phyloP scores from a whole-genome alignment of 1,284 basidiomycete species.

The Puccinia novopanici region DNA sequence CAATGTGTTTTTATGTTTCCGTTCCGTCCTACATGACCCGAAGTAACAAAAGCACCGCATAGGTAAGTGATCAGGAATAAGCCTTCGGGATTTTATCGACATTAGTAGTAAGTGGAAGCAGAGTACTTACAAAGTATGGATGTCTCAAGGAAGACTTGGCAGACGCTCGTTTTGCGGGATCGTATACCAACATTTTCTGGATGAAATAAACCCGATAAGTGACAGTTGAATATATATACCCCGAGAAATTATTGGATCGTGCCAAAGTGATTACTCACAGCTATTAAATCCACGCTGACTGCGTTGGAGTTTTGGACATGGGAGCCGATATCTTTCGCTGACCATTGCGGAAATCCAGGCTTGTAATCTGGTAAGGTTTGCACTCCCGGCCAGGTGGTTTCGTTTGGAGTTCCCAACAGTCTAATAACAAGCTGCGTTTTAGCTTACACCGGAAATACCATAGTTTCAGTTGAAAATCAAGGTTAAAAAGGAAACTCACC shows the following conservation, averaged over 20 bases:
- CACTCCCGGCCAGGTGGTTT: constrained; percentile 89
- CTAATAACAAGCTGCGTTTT: constrained; percentile 61
- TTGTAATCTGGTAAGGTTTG: constrained; percentile 91
- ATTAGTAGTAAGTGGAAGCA: too few relatives aligned
- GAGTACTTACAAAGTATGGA: constrained; percentile 68
- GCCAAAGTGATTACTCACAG: constrained; percentile 62
- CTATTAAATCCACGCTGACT: constrained; percentile 77
- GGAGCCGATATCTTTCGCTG: constrained; percentile 65
- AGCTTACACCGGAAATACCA: neutral
- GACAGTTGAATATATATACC: neutral
- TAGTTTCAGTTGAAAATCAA: neutral
- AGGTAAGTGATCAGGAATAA: too few relatives aligned
- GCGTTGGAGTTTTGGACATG: constrained; percentile 66
- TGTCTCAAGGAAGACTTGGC: constrained; percentile 83
- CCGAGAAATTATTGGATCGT: neutral
- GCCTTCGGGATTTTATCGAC: too few relatives aligned
- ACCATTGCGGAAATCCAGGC: constrained; percentile 92
- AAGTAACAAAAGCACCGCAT: too few relatives aligned
- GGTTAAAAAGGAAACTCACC: constrained; percentile 63
- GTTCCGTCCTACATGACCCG: too few relatives aligned
- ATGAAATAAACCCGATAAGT: constrained; percentile 12
- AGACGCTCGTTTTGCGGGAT: constrained; percentile 90
- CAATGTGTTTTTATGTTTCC: too few relatives aligned
- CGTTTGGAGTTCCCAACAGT: constrained; percentile 90
- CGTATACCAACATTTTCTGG: constrained; percentile 81